Evolutionary conservation across 164 flowering plant species (phyloP), one percentile per base, ranked within the genome.

Genomic region (Stephania cephalantha): DNA sequence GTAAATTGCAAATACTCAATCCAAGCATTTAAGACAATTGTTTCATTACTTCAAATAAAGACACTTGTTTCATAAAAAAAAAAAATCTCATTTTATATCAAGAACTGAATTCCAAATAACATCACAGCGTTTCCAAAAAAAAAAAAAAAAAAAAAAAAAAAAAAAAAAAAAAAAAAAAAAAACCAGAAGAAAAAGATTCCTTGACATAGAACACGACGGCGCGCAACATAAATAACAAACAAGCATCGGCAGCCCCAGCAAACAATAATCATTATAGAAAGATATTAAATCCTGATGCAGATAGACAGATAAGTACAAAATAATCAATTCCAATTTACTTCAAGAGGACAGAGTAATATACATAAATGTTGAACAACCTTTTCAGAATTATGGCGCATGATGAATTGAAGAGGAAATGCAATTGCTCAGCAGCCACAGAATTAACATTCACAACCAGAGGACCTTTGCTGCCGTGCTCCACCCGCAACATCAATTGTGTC

Each of bases 401-500:
- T 61, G 66, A 61, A 61, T n/a, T 6, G 66, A 2, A 17, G 9
- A 61, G 65, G 66, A 61, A 61, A 61, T 61, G 66, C 66, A 61
- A 22, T 61, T 61, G 20, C 9, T 25, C 66, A 18, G 12, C 15
- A 31, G 7, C 48, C 52, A 17, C 31, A 67, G 52, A 18, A 42
- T 71, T 77, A 89, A 70, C 93, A 89, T 79, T 89, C 91, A 52
- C 92, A 90, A 5, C 92, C 92, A 2, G 94, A 73, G 13, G 93
- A 80, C 78, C 88, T 81, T 70, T 85, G 87, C 73, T 84, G 94
- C 73, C 81, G 74, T 18, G 81, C 82, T 44, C 87, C 89, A 68
- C 84, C 85, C 20, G 79, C 86, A 68, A 89, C 89, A 69, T 91
- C 93, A 67, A 91, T 87, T 44, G 96, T 90, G 78, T 91, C 92